Percentiles rank a stretch among this genome's conserved stretches.
Conservation (phyloP, 2,329 filamentous ascomycete species). For the Alternaria infectoria region DNA sequence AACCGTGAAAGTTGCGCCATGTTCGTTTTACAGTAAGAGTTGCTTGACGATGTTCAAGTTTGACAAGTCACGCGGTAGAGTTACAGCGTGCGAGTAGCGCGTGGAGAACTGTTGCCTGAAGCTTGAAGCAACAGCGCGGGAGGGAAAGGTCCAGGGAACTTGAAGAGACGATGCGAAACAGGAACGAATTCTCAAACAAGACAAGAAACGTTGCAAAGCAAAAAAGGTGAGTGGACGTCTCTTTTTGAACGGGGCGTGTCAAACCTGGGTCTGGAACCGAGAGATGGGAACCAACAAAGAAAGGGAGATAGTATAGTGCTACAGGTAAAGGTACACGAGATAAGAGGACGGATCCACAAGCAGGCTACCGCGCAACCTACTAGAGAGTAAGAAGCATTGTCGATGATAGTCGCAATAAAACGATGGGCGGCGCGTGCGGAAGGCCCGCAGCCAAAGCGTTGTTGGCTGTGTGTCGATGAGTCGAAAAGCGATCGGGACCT, state of each 20-base stretch:
- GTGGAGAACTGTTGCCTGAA: conserved; percentile 14
- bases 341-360: conserved; percentile 11
- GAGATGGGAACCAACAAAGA: conserved; percentile 9
- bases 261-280: conserved; percentile 7
- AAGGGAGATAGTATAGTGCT: conserved; percentile 16
- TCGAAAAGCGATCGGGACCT: conserved; percentile 21
- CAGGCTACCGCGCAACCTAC: conserved; percentile 14
- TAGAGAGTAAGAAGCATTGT: conserved; percentile 20
- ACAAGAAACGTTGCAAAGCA: not conserved
- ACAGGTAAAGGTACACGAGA: conserved; percentile 23
- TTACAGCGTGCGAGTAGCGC: conserved; percentile 12
- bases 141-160: conserved; percentile 14
- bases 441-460: conserved; percentile 19
- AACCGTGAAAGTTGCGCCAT: conserved; percentile 21
- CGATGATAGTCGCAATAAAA: not conserved
- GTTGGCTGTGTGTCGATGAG: conserved; percentile 8
- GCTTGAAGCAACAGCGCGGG: conserved; percentile 24
- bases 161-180: conserved; percentile 13
- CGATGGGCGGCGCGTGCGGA: conserved; percentile 19
- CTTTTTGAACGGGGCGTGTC: conserved; percentile 1
- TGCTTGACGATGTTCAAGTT: conserved; percentile 12
- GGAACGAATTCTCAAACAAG: conserved; percentile 4
- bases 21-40: not conserved
- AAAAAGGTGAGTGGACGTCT: not conserved
- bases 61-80: conserved; percentile 13